A percentile compares a stretch with the other conserved stretches of the same genome.
Conservation (phyloP, 352 stramenopile species). For the Achlya hypogyna region DNA sequence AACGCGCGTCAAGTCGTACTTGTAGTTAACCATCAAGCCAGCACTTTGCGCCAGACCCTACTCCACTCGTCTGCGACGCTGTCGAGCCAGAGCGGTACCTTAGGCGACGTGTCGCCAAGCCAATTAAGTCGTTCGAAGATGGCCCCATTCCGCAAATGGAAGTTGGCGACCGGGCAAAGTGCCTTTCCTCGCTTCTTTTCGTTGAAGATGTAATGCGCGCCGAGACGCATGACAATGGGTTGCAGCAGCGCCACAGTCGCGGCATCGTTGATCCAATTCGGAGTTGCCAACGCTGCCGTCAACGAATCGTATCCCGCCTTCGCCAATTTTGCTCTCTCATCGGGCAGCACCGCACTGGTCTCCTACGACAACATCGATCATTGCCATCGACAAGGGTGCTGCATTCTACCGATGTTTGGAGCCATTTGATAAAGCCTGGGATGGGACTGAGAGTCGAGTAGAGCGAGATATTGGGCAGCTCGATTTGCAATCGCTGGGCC, state of each 20-base stretch:
- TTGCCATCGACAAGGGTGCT: background rate
- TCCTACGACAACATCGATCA: background rate
- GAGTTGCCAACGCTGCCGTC: conserved; percentile 27
- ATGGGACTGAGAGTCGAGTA: conserved; percentile 94
- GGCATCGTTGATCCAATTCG: conserved; percentile 42
- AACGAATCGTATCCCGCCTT: background rate
- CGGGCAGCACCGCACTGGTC: background rate
- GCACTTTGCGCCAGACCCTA: conserved; percentile 64
- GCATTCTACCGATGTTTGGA: conserved; percentile 38
- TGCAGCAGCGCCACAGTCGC: conserved; percentile 35
- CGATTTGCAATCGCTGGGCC: conserved; percentile 65
- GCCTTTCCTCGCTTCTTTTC: conserved; percentile 80
- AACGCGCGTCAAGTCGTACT: conserved; percentile 65
- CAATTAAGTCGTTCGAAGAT: conserved; percentile 83
- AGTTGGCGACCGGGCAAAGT: conserved; percentile 75
- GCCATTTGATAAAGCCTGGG: conserved; percentile 88
- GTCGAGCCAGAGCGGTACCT: conserved; percentile 31
- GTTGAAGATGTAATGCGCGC: conserved; percentile 57
- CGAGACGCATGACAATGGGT: conserved; percentile 56
- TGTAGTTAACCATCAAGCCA: conserved; percentile 84
- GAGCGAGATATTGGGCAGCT: conserved; percentile 59
- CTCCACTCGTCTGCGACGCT: too few species aligned
- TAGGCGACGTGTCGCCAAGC: conserved; percentile 62
- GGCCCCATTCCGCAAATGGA: conserved; percentile 75
- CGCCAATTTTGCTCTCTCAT: background rate